Base-by-base conservation (phyloP, 768 basidiomycete species). In the Trametes elegans region DNA sequence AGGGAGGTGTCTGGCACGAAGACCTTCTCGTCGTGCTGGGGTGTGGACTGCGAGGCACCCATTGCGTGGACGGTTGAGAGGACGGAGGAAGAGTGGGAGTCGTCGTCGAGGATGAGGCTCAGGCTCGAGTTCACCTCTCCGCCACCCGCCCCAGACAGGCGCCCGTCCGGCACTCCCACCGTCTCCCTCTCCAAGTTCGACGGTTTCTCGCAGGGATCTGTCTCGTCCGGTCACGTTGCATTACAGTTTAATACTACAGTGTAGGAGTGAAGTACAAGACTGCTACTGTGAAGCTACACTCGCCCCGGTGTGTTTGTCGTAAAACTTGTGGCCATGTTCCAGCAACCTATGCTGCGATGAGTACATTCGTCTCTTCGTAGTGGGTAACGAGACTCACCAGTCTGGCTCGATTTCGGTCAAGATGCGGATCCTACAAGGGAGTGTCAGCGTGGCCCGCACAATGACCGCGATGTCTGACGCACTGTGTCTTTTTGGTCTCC, bases 401-500 rank as follows among this genome's bases (percentile, higher is more conserved):
- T 98, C 95, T 35, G 93, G 85, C 64, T 98, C 94, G 39, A 98
- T 91, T 64, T 95, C 93, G 1, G 96, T 97, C 29, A 98, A 69
- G 60, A 98, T 87, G 21, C 90, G 83, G 65, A 99, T 97, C 67
- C 97, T 93, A 55, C 10, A 42, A 35, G 23, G 49, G 24, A 45
- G 16, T 39, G 61, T 35, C 69, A 39, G 48, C 52, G 39, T 18
- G 26, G 29, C 16, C n/a, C 23, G 23, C 13, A 16, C 26, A 14
- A n/a, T 1, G 3, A 23, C n/a, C 8, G n/a, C 11, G 28, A 1
- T 13, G 13, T 5, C 34, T 24, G 38, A 68, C 89, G 64, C 62
- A 91, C 90, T 91, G 95, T 36, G 85, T 86, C 67, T 94, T 97
- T 61, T 93, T 95, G 0, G 97, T 98, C 70, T 98, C 96, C 64